Conservation (phyloP, 352 stramenopile species). For the Globisporangium nunn region DNA sequence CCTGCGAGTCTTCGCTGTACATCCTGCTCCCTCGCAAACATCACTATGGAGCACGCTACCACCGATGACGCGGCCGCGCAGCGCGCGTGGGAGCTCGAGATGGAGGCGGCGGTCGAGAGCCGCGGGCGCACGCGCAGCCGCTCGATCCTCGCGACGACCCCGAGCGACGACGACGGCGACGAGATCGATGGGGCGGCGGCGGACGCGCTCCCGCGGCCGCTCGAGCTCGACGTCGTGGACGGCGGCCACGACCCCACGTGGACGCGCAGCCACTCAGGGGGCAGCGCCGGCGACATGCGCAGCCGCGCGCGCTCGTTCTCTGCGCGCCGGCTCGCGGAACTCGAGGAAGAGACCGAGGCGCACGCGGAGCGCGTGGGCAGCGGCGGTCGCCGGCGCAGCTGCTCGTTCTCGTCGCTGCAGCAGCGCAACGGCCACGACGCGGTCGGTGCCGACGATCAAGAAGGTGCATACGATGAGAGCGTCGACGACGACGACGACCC, state of each 20-base stretch:
- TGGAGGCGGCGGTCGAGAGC: conserved; percentile 69
- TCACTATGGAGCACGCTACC: conserved; percentile 7
- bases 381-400: conserved; percentile 42
- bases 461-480: conserved; percentile 2
- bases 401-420: conserved; percentile 53
- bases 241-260: conserved; percentile 28
- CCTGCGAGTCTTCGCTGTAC: background rate
- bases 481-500: conserved; percentile 15
- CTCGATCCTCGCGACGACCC: conserved; percentile 54
- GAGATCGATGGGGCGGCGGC: conserved; percentile 3
- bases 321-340: conserved; percentile 23
- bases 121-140: conserved; percentile 70
- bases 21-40: conserved; percentile 3
- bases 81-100: conserved; percentile 69
- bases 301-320: conserved; percentile 43
- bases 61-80: conserved; percentile 39
- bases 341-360: conserved; percentile 23
- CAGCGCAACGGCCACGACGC: conserved; percentile 1
- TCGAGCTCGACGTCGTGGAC: conserved; percentile 24
- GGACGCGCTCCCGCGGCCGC: conserved; percentile 5
- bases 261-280: conserved; percentile 16
- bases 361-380: conserved; percentile 1
- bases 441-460: conserved; percentile 4
- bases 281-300: conserved; percentile 15
- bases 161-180: conserved; percentile 9